Evolutionary conservation across 176 grass and related monocot genomes (phyloP).

Genomic region (Lolium perenne): DNA sequence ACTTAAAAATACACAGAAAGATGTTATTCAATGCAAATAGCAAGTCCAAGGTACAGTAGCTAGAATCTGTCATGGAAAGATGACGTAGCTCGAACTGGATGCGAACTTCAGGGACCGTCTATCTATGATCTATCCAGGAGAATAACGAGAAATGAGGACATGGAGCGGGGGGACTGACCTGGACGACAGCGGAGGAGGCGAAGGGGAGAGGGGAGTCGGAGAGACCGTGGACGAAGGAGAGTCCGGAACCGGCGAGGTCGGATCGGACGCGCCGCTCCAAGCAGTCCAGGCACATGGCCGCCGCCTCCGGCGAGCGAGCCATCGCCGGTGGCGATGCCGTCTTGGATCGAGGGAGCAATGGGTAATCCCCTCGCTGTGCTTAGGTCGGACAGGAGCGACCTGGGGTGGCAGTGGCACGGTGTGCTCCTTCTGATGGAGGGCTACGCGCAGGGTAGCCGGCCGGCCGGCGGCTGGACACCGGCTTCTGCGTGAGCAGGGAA

Average conservation of each 20-base stretch:
- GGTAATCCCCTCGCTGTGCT: neutral
- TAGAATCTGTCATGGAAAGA: neutral
- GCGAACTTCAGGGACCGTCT: neutral
- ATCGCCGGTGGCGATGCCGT: constrained; percentile 40
- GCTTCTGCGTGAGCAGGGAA: neutral
- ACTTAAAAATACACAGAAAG: neutral
- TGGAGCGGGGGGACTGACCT: constrained; percentile 46
- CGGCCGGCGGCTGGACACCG: neutral
- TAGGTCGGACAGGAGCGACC: neutral
- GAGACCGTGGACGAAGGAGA: constrained; percentile 76
- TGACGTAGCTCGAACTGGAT: neutral
- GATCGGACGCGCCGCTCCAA: constrained; percentile 62
- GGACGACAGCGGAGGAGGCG: constrained; percentile 72
- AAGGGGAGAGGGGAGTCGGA: constrained; percentile 80
- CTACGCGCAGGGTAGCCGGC: neutral
- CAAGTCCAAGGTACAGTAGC: neutral
- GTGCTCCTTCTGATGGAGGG: neutral
- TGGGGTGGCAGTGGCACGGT: neutral
- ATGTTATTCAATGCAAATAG: constrained; percentile 7
- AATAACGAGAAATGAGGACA: neutral
- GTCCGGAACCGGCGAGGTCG: constrained; percentile 56
- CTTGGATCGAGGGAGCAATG: constrained; percentile 18
- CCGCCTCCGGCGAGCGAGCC: constrained; percentile 40
- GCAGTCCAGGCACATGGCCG: constrained; percentile 73
- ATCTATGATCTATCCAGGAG: neutral